Evolutionary conservation across 495 filamentous ascomycete genomes (phyloP), one percentile per base, ranked within the genome.

Genomic region (Usnea hakonensis): DNA sequence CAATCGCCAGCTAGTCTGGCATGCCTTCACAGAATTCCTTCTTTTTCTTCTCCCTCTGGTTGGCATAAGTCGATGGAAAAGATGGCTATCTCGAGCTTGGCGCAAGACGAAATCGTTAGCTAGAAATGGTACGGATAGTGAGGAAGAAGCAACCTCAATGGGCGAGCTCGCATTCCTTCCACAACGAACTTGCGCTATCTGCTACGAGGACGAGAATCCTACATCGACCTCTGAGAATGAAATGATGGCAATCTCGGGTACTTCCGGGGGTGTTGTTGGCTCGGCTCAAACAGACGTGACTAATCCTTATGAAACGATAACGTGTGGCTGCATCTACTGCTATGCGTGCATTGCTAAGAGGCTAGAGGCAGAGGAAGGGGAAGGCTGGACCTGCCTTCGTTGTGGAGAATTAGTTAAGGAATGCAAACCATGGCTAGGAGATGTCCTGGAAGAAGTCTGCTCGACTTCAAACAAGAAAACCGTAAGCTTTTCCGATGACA

Each of bases 1-100:
- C 50, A 98, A 98, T 71, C 87, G 94, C 17, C 94, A 98, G 73
- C 83, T 98, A 9, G 94, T 98, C 46, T 98, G 94, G 94, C 94
- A 98, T 71, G 94, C 94, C 21, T 97, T 98, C 68, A 98, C 94
- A 30, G 94, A 98, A 72, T 98, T 98, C 69, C 81, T 99, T 7
- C 84, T 99, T 9, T 99, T 99, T 72, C 82, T 99, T 14, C 81
- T 99, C 5, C 94, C 94, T 2, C 78, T 99, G 32, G 90, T 99
- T 46, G 93, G 93, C 48, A 93, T 99, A 62, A 87, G 87, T 67
- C 81, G 91, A 61, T 99, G 94, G 94, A 82, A 89, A 57, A 82
- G 92, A 57, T 97, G 92, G 91, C 80, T 96, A 30, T 79, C 86
- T 32, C 81, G 93, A 54, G 85, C 85, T 21, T 95, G 90, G 89